Conservation (phyloP, 192 early-diverging fungal genomes). For the Mortierella hygrophila region DNA sequence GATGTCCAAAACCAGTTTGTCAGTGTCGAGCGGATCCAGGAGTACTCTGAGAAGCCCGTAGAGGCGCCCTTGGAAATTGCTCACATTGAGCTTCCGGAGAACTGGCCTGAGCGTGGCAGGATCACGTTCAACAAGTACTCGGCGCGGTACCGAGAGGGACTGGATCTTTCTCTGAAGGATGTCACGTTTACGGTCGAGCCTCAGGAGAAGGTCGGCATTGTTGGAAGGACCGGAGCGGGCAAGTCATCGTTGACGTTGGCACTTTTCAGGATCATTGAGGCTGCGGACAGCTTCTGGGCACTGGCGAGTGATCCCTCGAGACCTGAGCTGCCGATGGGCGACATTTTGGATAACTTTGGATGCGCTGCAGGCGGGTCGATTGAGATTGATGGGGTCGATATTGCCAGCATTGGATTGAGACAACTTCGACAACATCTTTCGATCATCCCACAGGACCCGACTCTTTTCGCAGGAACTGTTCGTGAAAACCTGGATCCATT, state of each 20-base stretch:
- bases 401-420: conserved; percentile 67
- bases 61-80: conserved; percentile 72
- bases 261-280: conserved; percentile 61
- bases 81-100: conserved; percentile 48
- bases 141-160: conserved; percentile 51
- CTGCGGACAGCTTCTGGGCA: conserved; percentile 43
- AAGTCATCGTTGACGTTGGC: conserved; percentile 58
- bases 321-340: not conserved
- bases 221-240: conserved; percentile 59
- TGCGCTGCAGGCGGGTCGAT: conserved; percentile 70
- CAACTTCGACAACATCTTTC: conserved; percentile 73
- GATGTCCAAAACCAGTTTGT: conserved; percentile 87
- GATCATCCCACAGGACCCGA: conserved; percentile 90
- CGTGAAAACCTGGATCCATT: conserved; percentile 89
- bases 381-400: conserved; percentile 79
- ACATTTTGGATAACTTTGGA: not conserved
- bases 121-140: conserved; percentile 49
- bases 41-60: conserved; percentile 82
- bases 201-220: conserved; percentile 55
- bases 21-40: conserved; percentile 84
- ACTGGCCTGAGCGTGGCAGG: conserved; percentile 53
- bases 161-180: conserved; percentile 56
- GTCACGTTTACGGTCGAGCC: conserved; percentile 63
- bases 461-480: conserved; percentile 68
- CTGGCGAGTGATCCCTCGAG: conserved; percentile 25